Conservation (phyloP, 2,329 filamentous ascomycete genomes). For the Aspergillus sergii region DNA sequence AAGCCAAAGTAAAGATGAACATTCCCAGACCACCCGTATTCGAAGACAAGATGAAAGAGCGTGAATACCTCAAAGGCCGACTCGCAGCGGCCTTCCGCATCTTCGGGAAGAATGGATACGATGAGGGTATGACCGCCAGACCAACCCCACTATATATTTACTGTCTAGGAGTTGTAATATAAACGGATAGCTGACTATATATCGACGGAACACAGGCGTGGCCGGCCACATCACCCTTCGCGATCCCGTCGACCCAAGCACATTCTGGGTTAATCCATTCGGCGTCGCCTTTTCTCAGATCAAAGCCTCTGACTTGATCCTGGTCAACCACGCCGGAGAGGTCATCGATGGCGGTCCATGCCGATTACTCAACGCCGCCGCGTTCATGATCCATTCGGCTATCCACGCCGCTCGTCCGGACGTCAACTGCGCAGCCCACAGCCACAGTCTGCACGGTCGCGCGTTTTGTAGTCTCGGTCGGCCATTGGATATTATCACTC, state of each 20-base stretch:
- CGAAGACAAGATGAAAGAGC: constrained; percentile 48
- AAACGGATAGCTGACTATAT: neutral
- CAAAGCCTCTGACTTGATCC: constrained; percentile 68
- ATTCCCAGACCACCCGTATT: constrained; percentile 42
- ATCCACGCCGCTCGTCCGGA: constrained; percentile 60
- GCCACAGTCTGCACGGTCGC: constrained; percentile 56
- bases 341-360: constrained; percentile 64
- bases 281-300: constrained; percentile 65
- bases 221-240: constrained; percentile 66
- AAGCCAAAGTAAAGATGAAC: constrained; percentile 34
- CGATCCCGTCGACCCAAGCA: constrained; percentile 61
- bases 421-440: constrained; percentile 57
- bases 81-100: constrained; percentile 60
- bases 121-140: constrained; percentile 43
- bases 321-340: constrained; percentile 62
- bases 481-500: constrained; percentile 48
- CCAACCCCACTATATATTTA: neutral
- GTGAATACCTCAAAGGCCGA: constrained; percentile 57
- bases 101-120: constrained; percentile 60
- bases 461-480: constrained; percentile 46
- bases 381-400: constrained; percentile 56
- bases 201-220: constrained; percentile 46
- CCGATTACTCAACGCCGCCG: constrained; percentile 50
- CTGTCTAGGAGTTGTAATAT: neutral
- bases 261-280: constrained; percentile 70